Evolutionary conservation across 108 stramenopile genomes (phyloP), one percentile per base, ranked within the genome.

Genomic region (Cyclotella baltica): DNA sequence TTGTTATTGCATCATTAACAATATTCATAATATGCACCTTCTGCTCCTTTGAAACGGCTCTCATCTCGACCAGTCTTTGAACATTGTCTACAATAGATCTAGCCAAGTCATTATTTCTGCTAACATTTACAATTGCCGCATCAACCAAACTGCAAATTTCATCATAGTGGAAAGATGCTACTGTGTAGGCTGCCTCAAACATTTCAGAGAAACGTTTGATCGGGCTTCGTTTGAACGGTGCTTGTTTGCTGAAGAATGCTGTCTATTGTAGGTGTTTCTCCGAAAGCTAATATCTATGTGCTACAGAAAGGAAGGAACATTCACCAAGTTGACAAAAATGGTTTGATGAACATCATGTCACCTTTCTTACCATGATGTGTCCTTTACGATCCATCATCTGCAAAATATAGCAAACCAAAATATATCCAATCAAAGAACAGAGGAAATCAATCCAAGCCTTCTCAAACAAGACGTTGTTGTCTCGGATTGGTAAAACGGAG

Each of bases 281-380:
- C 98, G 0, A 76, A 92, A 99, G 9, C 98, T 98, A 81, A 97
- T 98, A 79, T 99, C 98, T 62, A 99, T 99, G 86, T 99, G 98
- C 70, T 76, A 18, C 27, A 28, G 10, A 38, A 29, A 51, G 84
- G 22, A 76, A 29, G 88, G 73, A 55, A n/a, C 85, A 85, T 11
- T n/a, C n/a, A n/a, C 76, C 34, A 27, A 46, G 43, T 29, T 4
- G 56, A 3, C 4, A 58, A 67, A 9, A 28, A 25, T 51, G 50
- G 29, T 28, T 22, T 28, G 28, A 34, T 1, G 11, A 31, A 38
- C 2, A 64, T 30, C 28, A 46, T 40, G 53, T 35, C 19, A 16
- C 33, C 27, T 16, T 35, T 37, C 77, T 78, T 46, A 72, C 53
- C 75, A 81, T 81, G 36, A 81, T 75, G 43, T 81, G 80, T 10